Conservation (phyloP, 352 stramenopile species). For the Globisporangium alternatum region DNA sequence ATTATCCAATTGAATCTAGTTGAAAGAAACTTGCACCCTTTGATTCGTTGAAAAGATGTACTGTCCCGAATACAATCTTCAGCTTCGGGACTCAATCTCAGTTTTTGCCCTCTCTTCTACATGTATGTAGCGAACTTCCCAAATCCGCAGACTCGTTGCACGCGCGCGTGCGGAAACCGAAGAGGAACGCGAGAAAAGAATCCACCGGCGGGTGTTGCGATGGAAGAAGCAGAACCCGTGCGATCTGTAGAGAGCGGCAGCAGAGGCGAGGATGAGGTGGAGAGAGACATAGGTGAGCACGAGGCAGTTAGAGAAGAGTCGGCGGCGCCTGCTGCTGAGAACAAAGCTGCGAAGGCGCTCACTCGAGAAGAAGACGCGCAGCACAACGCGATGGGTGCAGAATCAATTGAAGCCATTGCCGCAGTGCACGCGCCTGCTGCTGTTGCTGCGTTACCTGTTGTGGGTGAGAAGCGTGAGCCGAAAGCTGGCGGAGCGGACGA, state of each 20-base stretch:
- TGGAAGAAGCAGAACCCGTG: background rate
- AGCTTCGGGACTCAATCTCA: slow-evolving; percentile 1
- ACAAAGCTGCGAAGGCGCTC: background rate
- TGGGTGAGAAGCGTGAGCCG: background rate
- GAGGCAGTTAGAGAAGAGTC: background rate
- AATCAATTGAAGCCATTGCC: background rate
- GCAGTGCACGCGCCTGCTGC: background rate
- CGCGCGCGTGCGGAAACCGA: background rate
- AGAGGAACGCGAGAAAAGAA: background rate
- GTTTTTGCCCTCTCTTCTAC: slow-evolving; percentile 6
- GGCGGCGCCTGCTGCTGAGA: background rate
- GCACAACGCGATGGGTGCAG: background rate
- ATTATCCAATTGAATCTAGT: background rate
- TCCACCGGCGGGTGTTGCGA: background rate
- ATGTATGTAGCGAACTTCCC: background rate
- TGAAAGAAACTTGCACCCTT: background rate
- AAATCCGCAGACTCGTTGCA: background rate
- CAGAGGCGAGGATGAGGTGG: background rate
- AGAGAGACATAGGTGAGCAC: background rate
- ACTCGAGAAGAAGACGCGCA: background rate
- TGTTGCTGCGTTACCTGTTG: background rate
- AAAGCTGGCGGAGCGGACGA: background rate
- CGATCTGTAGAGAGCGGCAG: background rate
- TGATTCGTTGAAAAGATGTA: background rate
- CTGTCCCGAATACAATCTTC: background rate